These are phyloP conservation scores for Penicillium sp. DNA, from an alignment of 2,329 filamentous ascomycete species.

Conservation along the genomic window DNA sequence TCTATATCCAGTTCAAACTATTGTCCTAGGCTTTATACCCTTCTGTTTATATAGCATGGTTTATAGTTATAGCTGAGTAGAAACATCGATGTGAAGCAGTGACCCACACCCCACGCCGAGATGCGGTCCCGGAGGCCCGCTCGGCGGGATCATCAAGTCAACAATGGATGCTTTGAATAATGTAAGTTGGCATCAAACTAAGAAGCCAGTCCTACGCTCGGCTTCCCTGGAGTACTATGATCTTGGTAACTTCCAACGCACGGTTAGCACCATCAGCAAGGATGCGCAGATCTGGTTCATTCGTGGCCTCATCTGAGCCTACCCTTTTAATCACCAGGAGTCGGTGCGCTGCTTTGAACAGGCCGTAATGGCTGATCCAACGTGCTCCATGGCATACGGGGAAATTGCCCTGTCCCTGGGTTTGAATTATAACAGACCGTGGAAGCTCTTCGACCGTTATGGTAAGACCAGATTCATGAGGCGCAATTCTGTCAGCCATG, in stretches of 20 bases:
- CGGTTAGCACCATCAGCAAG: slow-evolving; percentile 25
- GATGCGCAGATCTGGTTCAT: slow-evolving; percentile 39
- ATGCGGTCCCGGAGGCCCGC: too few relatives aligned
- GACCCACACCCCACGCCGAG: background rate
- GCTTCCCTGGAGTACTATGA: slow-evolving; percentile 29
- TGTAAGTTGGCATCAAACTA: slow-evolving; percentile 5
- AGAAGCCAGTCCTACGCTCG: slow-evolving; percentile 1
- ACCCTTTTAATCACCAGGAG: slow-evolving; percentile 40
- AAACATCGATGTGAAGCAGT: background rate
- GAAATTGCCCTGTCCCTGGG: slow-evolving; percentile 59
- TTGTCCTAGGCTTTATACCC: too few relatives aligned
- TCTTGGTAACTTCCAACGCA: slow-evolving; percentile 37
- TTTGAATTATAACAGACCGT: slow-evolving; percentile 74
- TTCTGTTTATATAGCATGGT: too few relatives aligned
- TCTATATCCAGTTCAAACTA: too few relatives aligned
- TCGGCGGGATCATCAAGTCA: too few relatives aligned
- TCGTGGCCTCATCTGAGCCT: slow-evolving; percentile 38
- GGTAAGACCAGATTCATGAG: too few relatives aligned
- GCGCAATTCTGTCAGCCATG: too few relatives aligned
- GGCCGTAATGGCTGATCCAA: slow-evolving; percentile 28
- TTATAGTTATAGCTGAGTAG: too few relatives aligned
- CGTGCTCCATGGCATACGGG: slow-evolving; percentile 39
- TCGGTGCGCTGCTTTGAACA: slow-evolving; percentile 34
- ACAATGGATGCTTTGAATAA: background rate
- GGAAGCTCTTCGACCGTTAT: slow-evolving; percentile 59